A percentile compares a stretch with the other conserved stretches of the same genome.
These are phyloP conservation scores for Ceratobasidium sp. DNA, from an alignment of 1,284 basidiomycete genomes.

Conservation along the genomic window DNA sequence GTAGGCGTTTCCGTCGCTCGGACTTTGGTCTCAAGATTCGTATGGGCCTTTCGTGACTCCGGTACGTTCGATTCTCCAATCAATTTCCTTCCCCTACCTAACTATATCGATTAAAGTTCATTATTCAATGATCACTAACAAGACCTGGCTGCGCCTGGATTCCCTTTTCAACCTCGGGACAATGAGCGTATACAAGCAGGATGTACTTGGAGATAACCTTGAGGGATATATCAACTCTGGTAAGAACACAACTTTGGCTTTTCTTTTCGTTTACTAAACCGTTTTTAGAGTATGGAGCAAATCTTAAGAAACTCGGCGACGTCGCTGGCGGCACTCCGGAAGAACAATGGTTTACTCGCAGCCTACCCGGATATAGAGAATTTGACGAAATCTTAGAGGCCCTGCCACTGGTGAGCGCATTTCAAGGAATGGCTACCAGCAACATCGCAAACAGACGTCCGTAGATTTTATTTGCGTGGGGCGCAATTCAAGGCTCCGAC, in stretches of 20 bases:
- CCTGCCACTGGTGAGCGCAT: conserved; percentile 1
- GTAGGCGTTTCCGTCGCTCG: neutral
- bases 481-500: neutral
- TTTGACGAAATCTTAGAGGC: neutral
- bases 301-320: conserved; percentile 38
- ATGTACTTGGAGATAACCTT: conserved; percentile 30
- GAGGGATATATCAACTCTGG: conserved; percentile 36
- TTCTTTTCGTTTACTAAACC: neutral
- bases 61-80: neutral
- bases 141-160: conserved; percentile 30
- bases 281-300: conserved; percentile 25
- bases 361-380: conserved; percentile 11
- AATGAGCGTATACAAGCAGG: conserved; percentile 23
- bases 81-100: neutral
- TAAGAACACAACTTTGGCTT: neutral
- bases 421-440: conserved; percentile 4
- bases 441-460: neutral
- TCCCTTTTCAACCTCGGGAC: conserved; percentile 24
- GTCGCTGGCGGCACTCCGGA: neutral
- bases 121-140: conserved; percentile 42
- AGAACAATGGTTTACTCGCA: neutral
- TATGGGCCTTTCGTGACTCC: neutral
- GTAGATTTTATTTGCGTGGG: conserved; percentile 25
- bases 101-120: conserved; percentile 26
- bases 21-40: conserved; percentile 11